phyloP scores from a whole-genome alignment of 257 asterid genomes.

The Anisodus tanguticus region DNA sequence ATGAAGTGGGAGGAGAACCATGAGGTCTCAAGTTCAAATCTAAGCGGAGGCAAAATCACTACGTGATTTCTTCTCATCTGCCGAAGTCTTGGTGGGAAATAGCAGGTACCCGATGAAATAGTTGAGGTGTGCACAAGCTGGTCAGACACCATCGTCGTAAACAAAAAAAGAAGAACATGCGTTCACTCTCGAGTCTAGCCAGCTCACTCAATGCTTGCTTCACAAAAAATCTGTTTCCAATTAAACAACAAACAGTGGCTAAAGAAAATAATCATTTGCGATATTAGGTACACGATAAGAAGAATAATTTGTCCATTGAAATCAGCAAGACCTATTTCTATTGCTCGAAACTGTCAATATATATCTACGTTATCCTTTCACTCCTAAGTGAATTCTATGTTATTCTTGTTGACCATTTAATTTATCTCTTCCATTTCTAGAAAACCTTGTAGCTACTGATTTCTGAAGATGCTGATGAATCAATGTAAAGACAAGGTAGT shows the following conservation, averaged over 20 bases:
- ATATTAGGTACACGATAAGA: not conserved
- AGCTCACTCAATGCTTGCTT: not conserved
- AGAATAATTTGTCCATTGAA: not conserved
- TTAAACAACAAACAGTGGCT: not conserved
- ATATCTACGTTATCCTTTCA: not conserved
- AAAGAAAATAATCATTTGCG: not conserved
- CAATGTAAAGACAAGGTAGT: constrained; percentile 18
- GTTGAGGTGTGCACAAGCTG: no score
- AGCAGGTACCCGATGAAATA: no score
- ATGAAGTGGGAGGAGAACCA: not conserved
- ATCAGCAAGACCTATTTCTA: not conserved
- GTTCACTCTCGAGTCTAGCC: not conserved
- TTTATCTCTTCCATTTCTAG: not conserved
- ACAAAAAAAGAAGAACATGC: not conserved
- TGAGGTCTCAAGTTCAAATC: not conserved
- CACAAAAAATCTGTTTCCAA: not conserved
- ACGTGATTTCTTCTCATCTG: no score
- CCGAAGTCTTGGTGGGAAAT: no score
- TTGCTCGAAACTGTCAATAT: constrained; percentile 2
- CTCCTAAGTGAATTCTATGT: not conserved
- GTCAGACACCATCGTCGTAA: not conserved
- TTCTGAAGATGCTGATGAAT: not conserved
- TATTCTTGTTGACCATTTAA: constrained; percentile 13
- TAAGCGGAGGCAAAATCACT: no score
- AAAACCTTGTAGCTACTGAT: not conserved